A percentile compares a stretch with the other conserved stretches of the same genome.
Conservation (phyloP, 1,284 basidiomycete species). For the Ustilago trichophora region DNA sequence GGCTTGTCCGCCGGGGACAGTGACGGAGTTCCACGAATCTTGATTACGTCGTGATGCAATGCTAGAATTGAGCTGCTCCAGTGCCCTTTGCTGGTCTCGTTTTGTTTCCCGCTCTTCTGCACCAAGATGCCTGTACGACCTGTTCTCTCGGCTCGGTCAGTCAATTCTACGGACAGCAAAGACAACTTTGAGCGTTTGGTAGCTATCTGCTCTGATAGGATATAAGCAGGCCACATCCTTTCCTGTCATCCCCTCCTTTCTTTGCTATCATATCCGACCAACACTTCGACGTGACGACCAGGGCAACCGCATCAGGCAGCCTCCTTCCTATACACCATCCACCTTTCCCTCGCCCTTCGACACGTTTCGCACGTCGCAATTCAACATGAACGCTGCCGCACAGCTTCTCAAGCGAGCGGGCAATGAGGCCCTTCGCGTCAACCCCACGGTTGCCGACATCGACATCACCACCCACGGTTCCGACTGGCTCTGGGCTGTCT, state of each 20-base stretch:
- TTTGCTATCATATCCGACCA: slow-evolving; percentile 1
- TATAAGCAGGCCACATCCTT: slow-evolving; percentile 3
- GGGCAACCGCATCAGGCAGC: background rate
- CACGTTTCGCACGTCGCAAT: background rate
- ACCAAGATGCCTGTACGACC: too few species aligned
- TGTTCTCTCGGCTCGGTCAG: too few species aligned
- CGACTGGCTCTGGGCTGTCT: slow-evolving; percentile 70
- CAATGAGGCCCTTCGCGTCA: slow-evolving; percentile 46
- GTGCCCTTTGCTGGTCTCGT: too few species aligned
- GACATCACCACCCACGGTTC: slow-evolving; percentile 63
- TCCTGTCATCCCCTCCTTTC: background rate
- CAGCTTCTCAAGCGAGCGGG: slow-evolving; percentile 44
- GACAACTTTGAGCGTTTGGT: too few species aligned
- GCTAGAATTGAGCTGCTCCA: too few species aligned
- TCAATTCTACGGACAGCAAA: too few species aligned
- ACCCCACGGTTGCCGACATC: slow-evolving; percentile 50
- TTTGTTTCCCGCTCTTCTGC: too few species aligned
- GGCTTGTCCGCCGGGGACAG: slow-evolving; percentile 12
- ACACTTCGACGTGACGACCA: slow-evolving; percentile 12
- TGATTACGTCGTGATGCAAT: slow-evolving; percentile 39
- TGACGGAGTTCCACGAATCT: background rate
- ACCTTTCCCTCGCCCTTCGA: background rate
- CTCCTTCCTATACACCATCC: background rate
- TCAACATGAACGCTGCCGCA: slow-evolving; percentile 25
- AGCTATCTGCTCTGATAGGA: background rate